Evolutionary conservation across 2,329 filamentous ascomycete species (phyloP).

Genomic region (Monosporascus sp.): DNA sequence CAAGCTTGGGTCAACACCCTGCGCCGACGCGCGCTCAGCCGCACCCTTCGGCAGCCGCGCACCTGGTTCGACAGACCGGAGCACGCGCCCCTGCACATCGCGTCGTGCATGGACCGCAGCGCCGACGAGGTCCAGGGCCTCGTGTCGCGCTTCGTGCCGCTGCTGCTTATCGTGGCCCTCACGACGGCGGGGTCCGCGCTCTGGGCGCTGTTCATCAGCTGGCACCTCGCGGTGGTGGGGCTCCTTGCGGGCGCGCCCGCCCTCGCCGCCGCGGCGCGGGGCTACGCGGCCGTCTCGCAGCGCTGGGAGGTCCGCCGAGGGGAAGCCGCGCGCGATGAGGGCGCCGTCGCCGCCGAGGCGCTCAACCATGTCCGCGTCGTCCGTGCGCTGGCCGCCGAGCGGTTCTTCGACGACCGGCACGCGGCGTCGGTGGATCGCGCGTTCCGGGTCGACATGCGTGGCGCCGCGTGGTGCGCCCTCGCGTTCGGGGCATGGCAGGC

Average conservation of each 20-base stretch:
- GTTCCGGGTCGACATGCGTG: conserved; percentile 56
- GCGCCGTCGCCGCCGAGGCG: conserved; percentile 64
- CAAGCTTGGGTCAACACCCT: conserved; percentile 74
- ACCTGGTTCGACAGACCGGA: conserved; percentile 69
- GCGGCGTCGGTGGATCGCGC: conserved; percentile 42
- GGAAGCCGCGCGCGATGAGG: conserved; percentile 52
- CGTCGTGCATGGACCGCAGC: conserved; percentile 70
- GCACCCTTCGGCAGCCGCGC: conserved; percentile 69
- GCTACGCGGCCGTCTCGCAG: conserved; percentile 59
- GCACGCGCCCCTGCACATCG: conserved; percentile 60
- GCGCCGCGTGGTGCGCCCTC: conserved; percentile 61
- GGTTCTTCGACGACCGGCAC: conserved; percentile 64
- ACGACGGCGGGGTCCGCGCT: conserved; percentile 65
- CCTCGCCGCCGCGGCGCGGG: conserved; percentile 59
- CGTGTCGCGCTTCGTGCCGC: conserved; percentile 69
- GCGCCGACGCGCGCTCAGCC: conserved; percentile 60
- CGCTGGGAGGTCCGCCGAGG: conserved; percentile 70
- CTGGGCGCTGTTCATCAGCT: conserved; percentile 71
- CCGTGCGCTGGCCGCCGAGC: conserved; percentile 67
- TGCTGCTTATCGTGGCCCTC: conserved; percentile 57
- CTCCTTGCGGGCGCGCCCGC: conserved; percentile 64
- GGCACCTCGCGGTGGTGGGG: conserved; percentile 76
- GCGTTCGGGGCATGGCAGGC: conserved; percentile 76
- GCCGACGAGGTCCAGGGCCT: conserved; percentile 85
- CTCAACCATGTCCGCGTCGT: conserved; percentile 77